Conservation (phyloP, 2,329 filamentous ascomycete species). For the Alternaria ethzedia region DNA sequence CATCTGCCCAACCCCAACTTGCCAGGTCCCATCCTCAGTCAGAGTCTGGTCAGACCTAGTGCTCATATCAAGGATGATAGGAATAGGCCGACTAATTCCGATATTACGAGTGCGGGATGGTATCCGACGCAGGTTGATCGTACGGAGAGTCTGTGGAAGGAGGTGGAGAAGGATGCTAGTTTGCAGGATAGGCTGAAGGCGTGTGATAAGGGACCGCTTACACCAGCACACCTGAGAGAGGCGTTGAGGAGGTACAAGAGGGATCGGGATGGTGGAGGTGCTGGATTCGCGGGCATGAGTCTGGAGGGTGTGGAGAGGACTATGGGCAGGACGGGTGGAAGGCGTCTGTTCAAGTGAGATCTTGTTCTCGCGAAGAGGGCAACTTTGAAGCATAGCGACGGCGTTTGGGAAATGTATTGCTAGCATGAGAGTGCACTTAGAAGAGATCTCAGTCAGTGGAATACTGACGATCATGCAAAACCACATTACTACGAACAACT, state of each 20-base stretch:
- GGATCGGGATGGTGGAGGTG: slow-evolving; percentile 66
- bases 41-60: slow-evolving; percentile 37
- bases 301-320: slow-evolving; percentile 55
- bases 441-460: background rate
- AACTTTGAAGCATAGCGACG: slow-evolving; percentile 13
- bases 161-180: slow-evolving; percentile 30
- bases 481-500: background rate
- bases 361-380: too few relatives aligned
- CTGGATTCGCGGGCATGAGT: slow-evolving; percentile 58
- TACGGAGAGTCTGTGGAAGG: slow-evolving; percentile 34
- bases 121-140: slow-evolving; percentile 33
- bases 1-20: slow-evolving; percentile 42
- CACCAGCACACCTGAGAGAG: slow-evolving; percentile 77
- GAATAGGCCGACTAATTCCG: slow-evolving; percentile 35
- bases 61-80: slow-evolving; percentile 36
- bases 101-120: slow-evolving; percentile 35
- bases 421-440: background rate
- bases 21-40: slow-evolving; percentile 30
- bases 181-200: slow-evolving; percentile 39
- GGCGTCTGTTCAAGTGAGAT: slow-evolving; percentile 52
- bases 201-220: slow-evolving; percentile 62
- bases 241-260: slow-evolving; percentile 72
- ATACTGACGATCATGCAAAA: background rate
- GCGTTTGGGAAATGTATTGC: slow-evolving; percentile 9
- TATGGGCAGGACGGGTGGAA: slow-evolving; percentile 54